Evolutionary conservation across 805 yeast species (phyloP), one percentile per base, ranked within the genome.

Genomic region (Wickerhamomyces subpelliculosus): DNA sequence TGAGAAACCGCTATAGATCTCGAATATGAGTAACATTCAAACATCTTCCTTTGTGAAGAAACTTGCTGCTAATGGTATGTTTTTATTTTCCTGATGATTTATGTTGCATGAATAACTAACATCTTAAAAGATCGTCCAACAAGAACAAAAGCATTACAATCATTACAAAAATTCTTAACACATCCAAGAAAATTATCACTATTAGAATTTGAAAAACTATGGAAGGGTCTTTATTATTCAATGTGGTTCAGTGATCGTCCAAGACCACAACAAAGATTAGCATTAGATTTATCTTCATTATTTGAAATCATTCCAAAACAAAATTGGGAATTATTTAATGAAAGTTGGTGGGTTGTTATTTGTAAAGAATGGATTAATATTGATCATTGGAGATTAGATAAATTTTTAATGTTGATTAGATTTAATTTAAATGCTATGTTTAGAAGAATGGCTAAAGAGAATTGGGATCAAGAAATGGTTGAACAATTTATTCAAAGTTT

Each of bases 231-330:
- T 29, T 93, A 82, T 61, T 93, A 71, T 56, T 76, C 95, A 10
- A 86, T 93, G 95, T 93, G 98, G 97, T 87, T 83, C 64, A 75
- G 94, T 56, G 98, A 93, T 60, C 76, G 89, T 55, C 95, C 96
- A 21, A 71, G 83, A 51, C 93, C 95, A 19, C 98, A 93, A 61
- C 96, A 88, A 60, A 65, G 80, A 42, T 65, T 93, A 27, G 95
- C 96, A 3, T 73, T 70, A 34, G 78, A 75, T 31, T 65, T 93
- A 44, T 95, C 90, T 2, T 67, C 61, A 22, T 52, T 78, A 25
- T 77, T 73, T 14, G 62, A 64, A 14, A 61, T 62, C 18, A 62
- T 74, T 13, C 67, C 75, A 1, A 46, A 48, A 5, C 57, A 55
- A 5, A 67, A 68, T 58, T 69, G 74, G 55, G 47, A 65, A 38